Base-by-base conservation (phyloP, 2,329 filamentous ascomycete species). In the Aspergillus carbonarius region DNA sequence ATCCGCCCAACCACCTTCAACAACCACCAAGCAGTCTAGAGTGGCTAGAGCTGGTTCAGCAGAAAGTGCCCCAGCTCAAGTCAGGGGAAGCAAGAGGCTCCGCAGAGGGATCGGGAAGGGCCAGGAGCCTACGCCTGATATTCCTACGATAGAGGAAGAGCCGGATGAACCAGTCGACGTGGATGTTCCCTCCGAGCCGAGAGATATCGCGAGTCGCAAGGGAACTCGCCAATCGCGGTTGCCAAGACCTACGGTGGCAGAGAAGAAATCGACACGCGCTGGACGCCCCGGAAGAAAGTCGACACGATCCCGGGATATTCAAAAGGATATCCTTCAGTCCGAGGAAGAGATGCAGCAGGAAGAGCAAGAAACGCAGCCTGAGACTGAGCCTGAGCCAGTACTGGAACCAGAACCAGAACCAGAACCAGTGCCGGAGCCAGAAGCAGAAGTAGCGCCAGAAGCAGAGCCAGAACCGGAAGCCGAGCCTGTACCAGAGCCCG, bases 251-350 rank as follows among this genome's bases (percentile, higher is more conserved):
- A 66, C 58, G 47, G 59, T 55, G 48, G 50, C 55, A 32, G 53
- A 56, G 18, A 56, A 55, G 39, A 55, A 48, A 23, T 52, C 54
- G 54, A 66, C 59, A 18, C 65, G 63, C 37, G 63, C 58, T 51
- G 62, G 63, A 32, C 62, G 60, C 23, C 57, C 59, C 12, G 42
- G 30, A 35, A 65, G 58, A 52, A 56, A 55, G 30, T 18, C 35
- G 13, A 15, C 23, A 9, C 34, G 15, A 9, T 20, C 50, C 44
- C 42, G 18, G 17, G 55, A 57, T 20, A 32, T 40, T 32, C 13
- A 34, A 13, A 57, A 62, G 44, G 48, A 59, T 6, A 13, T 18
- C 7, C 32, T 18, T 32, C 17, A 37, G 34, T 20, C 12, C 20
- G 35, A 44, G 48, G 17, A 23, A 32, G 25, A 48, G 18, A 32